Percentiles rank a stretch among this genome's conserved stretches.
phyloP scores from a whole-genome alignment of 1,139 yeast genomes.

The Diutina ranongensis region DNA sequence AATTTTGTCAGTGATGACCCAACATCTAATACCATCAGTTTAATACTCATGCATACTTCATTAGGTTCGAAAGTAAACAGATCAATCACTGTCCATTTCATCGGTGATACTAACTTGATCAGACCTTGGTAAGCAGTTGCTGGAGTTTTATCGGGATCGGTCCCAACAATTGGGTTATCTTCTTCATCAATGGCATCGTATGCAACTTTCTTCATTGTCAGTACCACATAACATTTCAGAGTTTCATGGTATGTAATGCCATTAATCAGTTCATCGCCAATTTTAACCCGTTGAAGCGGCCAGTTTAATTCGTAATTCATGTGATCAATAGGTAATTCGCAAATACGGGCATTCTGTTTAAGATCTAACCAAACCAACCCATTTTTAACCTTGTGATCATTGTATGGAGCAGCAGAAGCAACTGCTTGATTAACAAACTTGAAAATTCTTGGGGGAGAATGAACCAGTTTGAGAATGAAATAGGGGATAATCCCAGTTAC shows the following conservation, averaged over 20 bases:
- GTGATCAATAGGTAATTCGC: slow-evolving; percentile 36
- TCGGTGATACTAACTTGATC: slow-evolving; percentile 59
- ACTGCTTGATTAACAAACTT: slow-evolving; percentile 56
- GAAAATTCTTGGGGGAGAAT: slow-evolving; percentile 56
- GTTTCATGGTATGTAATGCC: slow-evolving; percentile 63
- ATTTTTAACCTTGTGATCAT: slow-evolving; percentile 24
- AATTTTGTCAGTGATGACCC: slow-evolving; percentile 37
- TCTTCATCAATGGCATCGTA: slow-evolving; percentile 71
- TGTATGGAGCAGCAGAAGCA: slow-evolving; percentile 48
- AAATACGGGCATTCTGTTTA: slow-evolving; percentile 60
- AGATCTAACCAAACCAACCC: slow-evolving; percentile 70
- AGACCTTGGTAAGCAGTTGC: slow-evolving; percentile 50
- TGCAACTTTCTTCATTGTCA: slow-evolving; percentile 49
- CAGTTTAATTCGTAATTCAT: slow-evolving; percentile 51
- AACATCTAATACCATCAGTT: slow-evolving; percentile 47
- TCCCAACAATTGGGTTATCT: slow-evolving; percentile 51
- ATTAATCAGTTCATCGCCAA: slow-evolving; percentile 53
- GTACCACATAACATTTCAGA: slow-evolving; percentile 52
- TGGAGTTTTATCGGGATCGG: slow-evolving; percentile 33
- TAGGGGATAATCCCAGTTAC: slow-evolving; percentile 72
- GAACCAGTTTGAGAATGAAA: slow-evolving; percentile 51
- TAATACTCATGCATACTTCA: slow-evolving; percentile 52
- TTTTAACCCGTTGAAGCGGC: slow-evolving; percentile 43
- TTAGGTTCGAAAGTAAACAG: slow-evolving; percentile 52
- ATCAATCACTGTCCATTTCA: slow-evolving; percentile 70